phyloP scores from a whole-genome alignment of 768 basidiomycete species.

The Terana coerulea region DNA sequence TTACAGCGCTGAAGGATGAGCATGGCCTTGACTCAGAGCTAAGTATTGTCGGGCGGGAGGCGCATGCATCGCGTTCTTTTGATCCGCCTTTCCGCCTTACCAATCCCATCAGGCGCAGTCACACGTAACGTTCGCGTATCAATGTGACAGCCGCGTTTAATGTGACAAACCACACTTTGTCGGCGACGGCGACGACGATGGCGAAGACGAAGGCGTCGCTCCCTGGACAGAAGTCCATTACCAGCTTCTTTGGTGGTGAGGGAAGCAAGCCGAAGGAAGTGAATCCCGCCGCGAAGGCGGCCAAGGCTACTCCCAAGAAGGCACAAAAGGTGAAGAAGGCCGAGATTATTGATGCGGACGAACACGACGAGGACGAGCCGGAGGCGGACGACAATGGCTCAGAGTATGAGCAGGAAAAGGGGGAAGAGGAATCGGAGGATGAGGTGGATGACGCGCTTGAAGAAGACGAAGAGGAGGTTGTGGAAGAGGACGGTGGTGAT shows the following conservation, averaged over 20 bases:
- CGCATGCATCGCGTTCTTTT: too few relatives aligned
- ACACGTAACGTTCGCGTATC: not conserved
- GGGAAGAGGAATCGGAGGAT: conserved; percentile 24
- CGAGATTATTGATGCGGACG: conserved; percentile 19
- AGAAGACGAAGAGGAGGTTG: conserved; percentile 14
- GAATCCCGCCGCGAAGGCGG: conserved; percentile 7
- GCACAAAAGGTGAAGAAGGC: conserved; percentile 7
- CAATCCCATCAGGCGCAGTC: too few relatives aligned
- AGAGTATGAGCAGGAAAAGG: conserved; percentile 25
- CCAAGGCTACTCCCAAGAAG: conserved; percentile 12
- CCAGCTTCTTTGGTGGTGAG: conserved; percentile 47
- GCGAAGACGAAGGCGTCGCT: conserved; percentile 30
- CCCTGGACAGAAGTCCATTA: conserved; percentile 47
- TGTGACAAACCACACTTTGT: conserved; percentile 15
- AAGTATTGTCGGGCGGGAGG: too few relatives aligned
- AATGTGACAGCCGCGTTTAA: conserved; percentile 4
- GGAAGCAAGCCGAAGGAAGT: not conserved
- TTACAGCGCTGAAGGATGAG: too few relatives aligned
- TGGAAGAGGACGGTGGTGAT: conserved; percentile 28
- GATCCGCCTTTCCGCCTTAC: too few relatives aligned
- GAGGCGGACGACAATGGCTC: conserved; percentile 25
- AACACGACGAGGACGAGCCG: conserved; percentile 11
- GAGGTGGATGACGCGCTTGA: conserved; percentile 29
- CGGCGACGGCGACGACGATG: conserved; percentile 42
- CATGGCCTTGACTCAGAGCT: too few relatives aligned